Conservation (phyloP, 2,329 filamentous ascomycete species). For the Claviceps spartinae region DNA sequence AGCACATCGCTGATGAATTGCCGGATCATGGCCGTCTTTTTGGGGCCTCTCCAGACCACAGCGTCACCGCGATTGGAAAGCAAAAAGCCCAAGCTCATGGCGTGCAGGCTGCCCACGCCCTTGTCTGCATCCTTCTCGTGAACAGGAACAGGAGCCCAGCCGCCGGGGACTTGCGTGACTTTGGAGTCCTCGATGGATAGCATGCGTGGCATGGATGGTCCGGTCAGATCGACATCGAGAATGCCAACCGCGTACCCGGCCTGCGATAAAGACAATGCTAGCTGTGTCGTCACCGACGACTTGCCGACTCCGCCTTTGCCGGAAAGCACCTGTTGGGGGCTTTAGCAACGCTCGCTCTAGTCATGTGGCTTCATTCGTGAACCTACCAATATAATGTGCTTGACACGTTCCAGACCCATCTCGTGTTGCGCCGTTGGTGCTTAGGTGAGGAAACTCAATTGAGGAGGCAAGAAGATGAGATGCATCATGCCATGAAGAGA, state of each 20-base stretch:
- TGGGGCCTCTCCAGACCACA: conserved; percentile 93
- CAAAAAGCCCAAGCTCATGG: conserved; percentile 90
- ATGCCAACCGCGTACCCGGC: conserved; percentile 84
- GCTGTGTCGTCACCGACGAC: conserved; percentile 92
- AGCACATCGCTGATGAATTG: conserved; percentile 88
- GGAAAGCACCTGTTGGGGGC: conserved; percentile 52
- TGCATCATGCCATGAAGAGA: too few species aligned
- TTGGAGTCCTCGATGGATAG: conserved; percentile 81
- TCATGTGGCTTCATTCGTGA: not conserved
- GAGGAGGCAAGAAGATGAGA: too few species aligned
- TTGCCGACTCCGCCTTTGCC: conserved; percentile 98
- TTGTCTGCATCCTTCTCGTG: conserved; percentile 44
- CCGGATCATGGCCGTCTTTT: conserved; percentile 97
- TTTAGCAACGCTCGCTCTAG: not conserved
- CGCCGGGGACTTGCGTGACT: conserved; percentile 79
- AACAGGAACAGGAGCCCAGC: conserved; percentile 82
- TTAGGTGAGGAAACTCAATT: too few species aligned
- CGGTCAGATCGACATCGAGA: conserved; percentile 90
- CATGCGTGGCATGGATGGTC: conserved; percentile 90
- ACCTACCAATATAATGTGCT: conserved; percentile 61
- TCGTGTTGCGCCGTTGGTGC: not conserved
- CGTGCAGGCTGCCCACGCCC: conserved; percentile 52
- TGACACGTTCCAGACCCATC: conserved; percentile 42
- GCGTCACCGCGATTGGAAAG: conserved; percentile 73
- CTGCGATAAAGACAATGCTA: conserved; percentile 77